A percentile compares a stretch with the other conserved stretches of the same genome.
Evolutionary conservation across 805 yeast species (phyloP).

Genomic region (Pichia scutulata): DNA sequence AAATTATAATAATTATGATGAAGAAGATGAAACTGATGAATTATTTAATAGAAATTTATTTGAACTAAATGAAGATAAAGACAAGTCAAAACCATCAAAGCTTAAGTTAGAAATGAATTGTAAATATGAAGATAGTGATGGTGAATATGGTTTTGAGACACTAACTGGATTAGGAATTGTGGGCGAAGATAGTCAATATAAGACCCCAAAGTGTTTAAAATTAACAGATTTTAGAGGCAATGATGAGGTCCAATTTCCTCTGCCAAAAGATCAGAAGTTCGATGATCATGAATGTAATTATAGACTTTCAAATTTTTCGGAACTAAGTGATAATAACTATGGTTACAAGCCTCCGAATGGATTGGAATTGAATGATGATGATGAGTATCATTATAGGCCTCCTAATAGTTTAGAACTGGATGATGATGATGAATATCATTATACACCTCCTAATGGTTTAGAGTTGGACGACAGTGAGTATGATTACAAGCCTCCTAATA

Average conservation of each 20-base stretch:
- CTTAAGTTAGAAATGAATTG: conserved; percentile 34
- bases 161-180: background rate
- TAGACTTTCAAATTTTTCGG: background rate
- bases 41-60: conserved; percentile 32
- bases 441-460: conserved; percentile 1
- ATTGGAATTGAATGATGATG: conserved; percentile 5
- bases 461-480: background rate
- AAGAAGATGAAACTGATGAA: conserved; percentile 32
- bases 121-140: background rate
- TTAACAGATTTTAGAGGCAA: background rate
- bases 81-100: background rate
- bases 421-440: conserved; percentile 6
- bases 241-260: background rate
- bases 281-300: conserved; percentile 3
- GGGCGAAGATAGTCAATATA: background rate
- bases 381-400: conserved; percentile 1
- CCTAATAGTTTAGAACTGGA: background rate
- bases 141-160: background rate
- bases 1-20: conserved; percentile 21
- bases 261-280: background rate
- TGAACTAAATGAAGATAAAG: conserved; percentile 15
- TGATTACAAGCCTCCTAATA: background rate
- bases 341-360: background rate
- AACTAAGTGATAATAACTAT: conserved; percentile 5
- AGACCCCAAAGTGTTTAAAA: conserved; percentile 2